A percentile compares a stretch with the other conserved stretches of the same genome.
phyloP scores from a whole-genome alignment of 345 rosid genomes.

The Pugionium cornutum region DNA sequence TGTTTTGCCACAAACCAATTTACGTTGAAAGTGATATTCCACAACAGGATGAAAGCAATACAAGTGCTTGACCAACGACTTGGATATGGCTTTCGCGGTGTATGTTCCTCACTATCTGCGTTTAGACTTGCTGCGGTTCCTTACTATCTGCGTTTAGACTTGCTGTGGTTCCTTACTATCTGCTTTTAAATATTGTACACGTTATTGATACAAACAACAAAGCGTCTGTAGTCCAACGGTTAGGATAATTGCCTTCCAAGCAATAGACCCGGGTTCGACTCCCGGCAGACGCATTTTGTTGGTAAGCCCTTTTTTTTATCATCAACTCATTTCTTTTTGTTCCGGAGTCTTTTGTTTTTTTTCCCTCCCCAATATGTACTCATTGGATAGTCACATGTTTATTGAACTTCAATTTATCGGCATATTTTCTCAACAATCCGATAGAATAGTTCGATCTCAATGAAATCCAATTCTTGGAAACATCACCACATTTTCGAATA shows the following conservation, averaged over 20 bases:
- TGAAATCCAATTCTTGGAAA: no score
- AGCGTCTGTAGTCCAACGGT: constrained; percentile 52
- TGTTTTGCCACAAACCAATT: constrained; percentile 77
- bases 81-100: constrained; percentile 66
- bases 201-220: not conserved
- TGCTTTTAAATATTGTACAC: no score
- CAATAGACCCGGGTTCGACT: constrained; percentile 85
- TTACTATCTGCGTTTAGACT: not conserved
- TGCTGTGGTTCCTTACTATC: constrained; percentile 46
- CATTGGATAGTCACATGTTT: no score
- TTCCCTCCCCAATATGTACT: no score
- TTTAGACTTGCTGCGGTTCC: constrained; percentile 64
- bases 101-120: constrained; percentile 77
- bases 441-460: no score
- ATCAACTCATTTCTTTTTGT: no score
- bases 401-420: no score
- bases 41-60: constrained; percentile 79
- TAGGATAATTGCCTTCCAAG: constrained; percentile 89
- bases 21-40: constrained; percentile 73
- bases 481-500: not conserved
- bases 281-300: constrained; percentile 68
- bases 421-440: no score
- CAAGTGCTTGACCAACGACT: constrained; percentile 65
- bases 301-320: no score
- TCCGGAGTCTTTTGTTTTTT: no score